A percentile compares a stretch with the other conserved stretches of the same genome.
These are phyloP conservation scores for Corchorus olitorius DNA, from an alignment of 345 rosid genomes.

Conservation along the genomic window DNA sequence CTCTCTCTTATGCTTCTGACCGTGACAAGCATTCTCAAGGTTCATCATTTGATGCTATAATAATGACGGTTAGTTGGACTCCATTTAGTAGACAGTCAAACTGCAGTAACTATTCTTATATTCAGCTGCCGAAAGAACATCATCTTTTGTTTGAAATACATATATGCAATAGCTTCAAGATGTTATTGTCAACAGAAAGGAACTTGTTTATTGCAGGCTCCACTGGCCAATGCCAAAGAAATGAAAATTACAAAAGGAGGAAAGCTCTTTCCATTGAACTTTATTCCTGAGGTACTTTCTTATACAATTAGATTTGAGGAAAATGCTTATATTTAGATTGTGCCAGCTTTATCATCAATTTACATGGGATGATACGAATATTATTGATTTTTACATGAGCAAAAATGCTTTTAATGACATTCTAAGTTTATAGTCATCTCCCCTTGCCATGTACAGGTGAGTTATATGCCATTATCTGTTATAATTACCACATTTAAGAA, in stretches of 20 bases:
- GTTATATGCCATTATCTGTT: conserved; percentile 81
- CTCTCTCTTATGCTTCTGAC: conserved; percentile 54
- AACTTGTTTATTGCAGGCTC: conserved; percentile 61
- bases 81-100: not conserved
- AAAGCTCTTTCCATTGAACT: conserved; percentile 58
- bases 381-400: not conserved
- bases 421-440: conserved; percentile 15
- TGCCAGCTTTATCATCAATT: not conserved
- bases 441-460: conserved; percentile 46
- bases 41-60: conserved; percentile 71
- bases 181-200: conserved; percentile 22
- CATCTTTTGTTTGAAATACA: not conserved
- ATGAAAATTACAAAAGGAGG: conserved; percentile 65
- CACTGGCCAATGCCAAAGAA: conserved; percentile 73
- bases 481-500: conserved; percentile 80
- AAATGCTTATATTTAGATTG: not conserved
- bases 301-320: conserved; percentile 11
- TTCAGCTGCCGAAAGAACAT: not conserved
- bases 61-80: conserved; percentile 82
- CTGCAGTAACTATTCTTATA: not conserved
- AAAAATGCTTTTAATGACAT: not conserved
- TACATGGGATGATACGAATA: not conserved
- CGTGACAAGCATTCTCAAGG: conserved; percentile 41
- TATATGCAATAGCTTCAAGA: conserved; percentile 17
- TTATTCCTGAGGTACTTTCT: conserved; percentile 82